phyloP scores from a whole-genome alignment of 805 yeast genomes.

The Candida alai region DNA sequence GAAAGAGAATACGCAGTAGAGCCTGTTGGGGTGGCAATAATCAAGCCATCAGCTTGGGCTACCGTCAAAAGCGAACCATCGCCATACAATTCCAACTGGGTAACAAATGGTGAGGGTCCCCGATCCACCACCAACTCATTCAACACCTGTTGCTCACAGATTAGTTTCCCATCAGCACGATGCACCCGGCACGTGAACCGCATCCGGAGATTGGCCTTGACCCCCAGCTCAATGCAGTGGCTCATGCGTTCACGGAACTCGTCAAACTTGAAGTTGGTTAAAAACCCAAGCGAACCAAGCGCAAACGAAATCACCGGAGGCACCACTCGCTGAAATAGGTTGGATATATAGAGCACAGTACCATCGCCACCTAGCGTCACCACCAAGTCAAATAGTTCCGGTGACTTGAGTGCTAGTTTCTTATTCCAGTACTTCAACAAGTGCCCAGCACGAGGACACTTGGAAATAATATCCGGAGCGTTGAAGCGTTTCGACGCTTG shows the following conservation, averaged over 20 bases:
- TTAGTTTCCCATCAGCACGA: constrained; percentile 47
- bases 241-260: constrained; percentile 59
- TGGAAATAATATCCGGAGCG: constrained; percentile 46
- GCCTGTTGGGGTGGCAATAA: constrained; percentile 92
- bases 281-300: constrained; percentile 40
- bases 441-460: constrained; percentile 42
- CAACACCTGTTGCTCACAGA: constrained; percentile 70
- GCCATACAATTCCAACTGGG: constrained; percentile 85
- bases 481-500: constrained; percentile 61
- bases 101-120: constrained; percentile 90
- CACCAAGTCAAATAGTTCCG: constrained; percentile 42
- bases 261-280: constrained; percentile 78
- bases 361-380: constrained; percentile 46
- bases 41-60: constrained; percentile 92
- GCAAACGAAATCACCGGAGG: constrained; percentile 45
- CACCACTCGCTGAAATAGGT: constrained; percentile 42
- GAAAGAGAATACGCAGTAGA: constrained; percentile 93
- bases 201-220: constrained; percentile 75
- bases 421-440: constrained; percentile 68
- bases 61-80: constrained; percentile 81
- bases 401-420: constrained; percentile 43
- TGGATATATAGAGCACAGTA: constrained; percentile 41
- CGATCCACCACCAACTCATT: constrained; percentile 90
- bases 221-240: constrained; percentile 63
- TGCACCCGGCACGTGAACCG: constrained; percentile 78